Conservation (phyloP, 1,284 basidiomycete genomes). For the Moesziomyces antarcticus region DNA sequence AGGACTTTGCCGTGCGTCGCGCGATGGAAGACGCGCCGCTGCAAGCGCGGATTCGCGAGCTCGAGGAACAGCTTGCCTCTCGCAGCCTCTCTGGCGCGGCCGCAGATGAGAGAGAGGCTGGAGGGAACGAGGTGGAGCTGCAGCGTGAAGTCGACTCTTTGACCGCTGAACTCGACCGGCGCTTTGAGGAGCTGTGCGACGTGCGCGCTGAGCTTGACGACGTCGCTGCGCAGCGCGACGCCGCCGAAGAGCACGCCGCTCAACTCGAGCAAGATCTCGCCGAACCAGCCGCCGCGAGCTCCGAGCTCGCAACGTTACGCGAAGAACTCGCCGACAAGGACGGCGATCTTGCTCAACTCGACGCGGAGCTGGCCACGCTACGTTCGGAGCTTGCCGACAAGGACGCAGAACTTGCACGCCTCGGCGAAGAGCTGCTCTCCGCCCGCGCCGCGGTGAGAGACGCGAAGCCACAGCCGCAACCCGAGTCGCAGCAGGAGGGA, state of each 20-base stretch:
- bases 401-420: no score
- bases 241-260: neutral
- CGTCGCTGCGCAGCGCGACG: neutral
- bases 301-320: neutral
- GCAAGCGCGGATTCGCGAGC: neutral
- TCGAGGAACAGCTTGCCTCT: conserved; percentile 2
- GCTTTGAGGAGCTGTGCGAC: conserved; percentile 29
- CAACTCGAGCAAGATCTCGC: conserved; percentile 19
- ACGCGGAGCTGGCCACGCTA: conserved; percentile 9
- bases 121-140: neutral
- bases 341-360: neutral
- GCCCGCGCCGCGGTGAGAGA: no score
- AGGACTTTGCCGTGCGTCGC: conserved; percentile 35
- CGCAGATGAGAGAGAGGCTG: no score
- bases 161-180: conserved; percentile 20
- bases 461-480: no score
- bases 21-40: conserved; percentile 25
- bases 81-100: no score
- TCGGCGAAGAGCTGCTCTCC: no score
- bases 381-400: no score
- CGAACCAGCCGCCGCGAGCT: neutral
- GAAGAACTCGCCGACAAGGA: neutral
- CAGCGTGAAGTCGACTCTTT: conserved; percentile 11
- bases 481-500: neutral
- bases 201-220: conserved; percentile 22